Base-by-base conservation (phyloP, 2,329 filamentous ascomycete genomes). In the Apiospora malaysiana region DNA sequence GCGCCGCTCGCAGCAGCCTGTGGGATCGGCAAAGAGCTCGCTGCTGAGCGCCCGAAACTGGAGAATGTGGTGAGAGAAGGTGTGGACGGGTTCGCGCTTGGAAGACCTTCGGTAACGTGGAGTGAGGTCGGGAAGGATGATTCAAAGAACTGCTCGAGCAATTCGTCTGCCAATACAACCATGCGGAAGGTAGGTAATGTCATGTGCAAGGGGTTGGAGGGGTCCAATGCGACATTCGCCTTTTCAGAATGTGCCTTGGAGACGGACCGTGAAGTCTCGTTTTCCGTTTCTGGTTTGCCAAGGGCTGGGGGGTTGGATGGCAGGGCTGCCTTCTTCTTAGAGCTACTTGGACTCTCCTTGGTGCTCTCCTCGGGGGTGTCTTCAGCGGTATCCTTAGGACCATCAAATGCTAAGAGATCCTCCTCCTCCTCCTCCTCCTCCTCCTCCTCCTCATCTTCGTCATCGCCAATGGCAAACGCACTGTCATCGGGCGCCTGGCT, bases 141-240 rank as follows among this genome's bases (percentile, higher is more conserved):
- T 83, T 99, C 96, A 80, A 99, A 99, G 83, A 99, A 99, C 76
- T 97, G 93, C 78, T 99, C 95, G 7, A 99, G 89, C 0, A 97
- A 88, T 81, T 99, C 96, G 78, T 99, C 96, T 59, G 96, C 96
- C 9, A 99, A 89, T 12, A 99, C 93, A 4, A 99, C 94, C 96
- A 99, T 99, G 74, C 96, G 92, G 87, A 99, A 99, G 0, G 96
- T 99, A 0, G 96, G 96, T 1, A 99, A 88, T 0, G 96, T 98
- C 78, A 99, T 98, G 80, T 98, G 93, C 0, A 99, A 88, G 8
- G 96, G 96, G 74, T 97, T 95, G 37, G 94, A 92, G 2, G 96
- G 96, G 79, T 99, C 95, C 4, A 99, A 88, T 0, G 96, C 96
- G 10, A 92, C 90, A 79, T 99, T 99, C 66, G 94, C 94, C 25